Evolutionary conservation across 352 stramenopile species (phyloP).

Genomic region (Peronospora belbahrii): DNA sequence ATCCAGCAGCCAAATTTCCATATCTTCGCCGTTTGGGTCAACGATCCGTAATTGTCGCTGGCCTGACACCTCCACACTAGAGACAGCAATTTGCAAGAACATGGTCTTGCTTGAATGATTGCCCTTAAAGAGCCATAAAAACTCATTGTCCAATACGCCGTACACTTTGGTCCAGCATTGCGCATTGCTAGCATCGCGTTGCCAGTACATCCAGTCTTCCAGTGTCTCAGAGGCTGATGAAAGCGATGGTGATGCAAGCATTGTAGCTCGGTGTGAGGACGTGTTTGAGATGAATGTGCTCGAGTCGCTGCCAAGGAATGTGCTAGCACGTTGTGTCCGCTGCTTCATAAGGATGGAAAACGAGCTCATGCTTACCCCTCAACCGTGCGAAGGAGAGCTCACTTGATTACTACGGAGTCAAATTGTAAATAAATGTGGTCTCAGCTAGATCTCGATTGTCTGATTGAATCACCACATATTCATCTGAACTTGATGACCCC

Average conservation of each 20-base stretch:
- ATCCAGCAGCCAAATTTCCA: conserved; percentile 72
- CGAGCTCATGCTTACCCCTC: conserved; percentile 2
- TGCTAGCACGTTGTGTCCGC: conserved; percentile 22
- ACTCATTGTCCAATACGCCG: conserved; percentile 70
- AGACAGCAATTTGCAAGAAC: conserved; percentile 71
- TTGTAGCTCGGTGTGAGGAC: conserved; percentile 38
- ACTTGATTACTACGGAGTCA: conserved; percentile 8
- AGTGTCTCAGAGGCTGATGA: conserved; percentile 32
- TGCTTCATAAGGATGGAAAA: conserved; percentile 16
- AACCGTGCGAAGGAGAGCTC: neutral
- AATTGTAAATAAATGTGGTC: conserved; percentile 14
- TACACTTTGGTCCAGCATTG: conserved; percentile 81
- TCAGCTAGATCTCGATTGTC: conserved; percentile 1
- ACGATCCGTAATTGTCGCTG: conserved; percentile 56
- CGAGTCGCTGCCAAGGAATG: conserved; percentile 22
- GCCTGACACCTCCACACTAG: conserved; percentile 55
- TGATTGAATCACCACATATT: neutral
- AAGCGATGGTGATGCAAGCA: conserved; percentile 29
- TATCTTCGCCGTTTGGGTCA: conserved; percentile 65
- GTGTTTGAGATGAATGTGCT: conserved; percentile 30
- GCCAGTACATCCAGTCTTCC: conserved; percentile 82
- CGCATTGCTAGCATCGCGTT: conserved; percentile 54
- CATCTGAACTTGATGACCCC: conserved; percentile 17
- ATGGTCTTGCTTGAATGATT: conserved; percentile 47
- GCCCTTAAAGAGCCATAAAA: conserved; percentile 72